A percentile compares a stretch with the other conserved stretches of the same genome.
phyloP scores from a whole-genome alignment of 2,329 filamentous ascomycete species.

The Xylaria sp. region DNA sequence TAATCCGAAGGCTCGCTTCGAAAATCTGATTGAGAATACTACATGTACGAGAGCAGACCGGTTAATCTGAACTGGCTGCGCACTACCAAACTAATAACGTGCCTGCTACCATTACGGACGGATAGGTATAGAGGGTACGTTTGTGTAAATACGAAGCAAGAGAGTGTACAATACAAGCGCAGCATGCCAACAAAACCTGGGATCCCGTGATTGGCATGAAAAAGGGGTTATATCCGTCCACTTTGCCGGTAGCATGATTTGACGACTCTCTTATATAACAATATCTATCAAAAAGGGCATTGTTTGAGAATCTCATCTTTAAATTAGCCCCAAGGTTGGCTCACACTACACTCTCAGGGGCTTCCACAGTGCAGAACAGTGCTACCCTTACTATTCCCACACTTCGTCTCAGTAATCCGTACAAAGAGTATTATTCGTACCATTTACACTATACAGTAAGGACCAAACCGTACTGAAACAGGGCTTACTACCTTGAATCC shows the following conservation, averaged over 20 bases:
- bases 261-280: background rate
- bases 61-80: background rate
- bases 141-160: conserved; percentile 14
- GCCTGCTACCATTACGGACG: background rate
- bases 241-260: background rate
- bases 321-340: no score
- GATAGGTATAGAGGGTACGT: conserved; percentile 3
- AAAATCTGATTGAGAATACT: background rate
- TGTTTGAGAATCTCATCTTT: no score
- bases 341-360: no score
- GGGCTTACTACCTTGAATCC: no score
- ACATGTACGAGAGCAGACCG: background rate
- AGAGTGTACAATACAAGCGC: conserved; percentile 16
- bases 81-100: background rate
- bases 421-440: no score
- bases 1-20: background rate
- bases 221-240: background rate
- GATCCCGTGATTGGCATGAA: background rate
- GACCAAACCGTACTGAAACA: no score
- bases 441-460: no score
- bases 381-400: no score
- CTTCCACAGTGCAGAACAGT: no score
- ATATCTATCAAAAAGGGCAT: no score
- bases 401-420: no score
- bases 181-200: background rate